Conservation (phyloP, 257 asterid species). For the Coffea eugenioides region DNA sequence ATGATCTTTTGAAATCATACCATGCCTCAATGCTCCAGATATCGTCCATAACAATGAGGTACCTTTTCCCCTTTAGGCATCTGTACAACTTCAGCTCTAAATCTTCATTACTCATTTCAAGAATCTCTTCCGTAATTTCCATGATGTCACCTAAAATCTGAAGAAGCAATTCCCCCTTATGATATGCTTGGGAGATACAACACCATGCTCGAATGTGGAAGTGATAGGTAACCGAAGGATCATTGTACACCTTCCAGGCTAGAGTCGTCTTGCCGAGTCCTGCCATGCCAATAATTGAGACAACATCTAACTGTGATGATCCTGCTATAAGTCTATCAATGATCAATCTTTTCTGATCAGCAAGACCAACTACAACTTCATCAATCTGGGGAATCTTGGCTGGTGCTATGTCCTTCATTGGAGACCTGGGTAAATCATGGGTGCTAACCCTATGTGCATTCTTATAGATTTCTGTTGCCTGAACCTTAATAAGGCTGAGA, state of each 20-base stretch:
- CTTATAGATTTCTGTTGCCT: not conserved
- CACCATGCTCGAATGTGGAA: constrained; percentile 20
- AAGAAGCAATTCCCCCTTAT: not conserved
- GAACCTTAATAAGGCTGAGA: not conserved
- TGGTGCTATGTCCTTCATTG: not conserved
- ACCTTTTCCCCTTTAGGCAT: constrained; percentile 3
- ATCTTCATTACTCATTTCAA: not conserved
- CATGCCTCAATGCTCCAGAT: constrained; percentile 15
- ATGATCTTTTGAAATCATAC: not conserved
- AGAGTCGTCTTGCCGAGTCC: constrained; percentile 26
- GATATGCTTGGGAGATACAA: not conserved
- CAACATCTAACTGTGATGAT: not conserved
- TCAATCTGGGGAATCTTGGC: not conserved
- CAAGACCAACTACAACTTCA: not conserved
- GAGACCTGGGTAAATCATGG: not conserved
- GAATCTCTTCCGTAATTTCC: not conserved
- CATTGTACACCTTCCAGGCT: constrained; percentile 4
- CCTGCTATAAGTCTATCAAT: constrained; percentile 5
- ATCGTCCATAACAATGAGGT: constrained; percentile 24
- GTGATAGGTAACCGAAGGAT: not conserved
- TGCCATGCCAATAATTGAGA: constrained; percentile 19
- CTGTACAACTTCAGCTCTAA: not conserved
- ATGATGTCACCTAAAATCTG: not conserved
- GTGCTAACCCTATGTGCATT: not conserved
- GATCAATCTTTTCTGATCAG: not conserved